Base-by-base conservation (phyloP, 1,284 basidiomycete genomes). In the Tetrapyrgos nigripes region DNA sequence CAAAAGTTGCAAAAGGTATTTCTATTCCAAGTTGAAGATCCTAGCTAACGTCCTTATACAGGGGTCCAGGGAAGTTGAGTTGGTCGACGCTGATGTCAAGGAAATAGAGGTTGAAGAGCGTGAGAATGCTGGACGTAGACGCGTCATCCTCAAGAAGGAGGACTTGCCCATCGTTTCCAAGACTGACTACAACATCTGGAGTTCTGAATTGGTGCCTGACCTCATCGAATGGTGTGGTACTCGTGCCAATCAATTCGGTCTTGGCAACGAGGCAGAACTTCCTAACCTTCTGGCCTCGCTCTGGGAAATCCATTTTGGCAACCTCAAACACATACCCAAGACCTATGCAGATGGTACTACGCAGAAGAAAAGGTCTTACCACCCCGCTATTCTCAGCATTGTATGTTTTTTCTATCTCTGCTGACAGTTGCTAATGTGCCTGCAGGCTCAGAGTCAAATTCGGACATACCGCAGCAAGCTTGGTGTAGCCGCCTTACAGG, bases 401-500 rank as follows among this genome's bases (percentile, higher is more conserved):
- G 45, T 55, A 47, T 24, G 44, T 48, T 47, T 14, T 19, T 27
- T 46, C 14, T 47, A 19, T 33, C 19, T 24, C 23, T 3, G 6
- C 14, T 11, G 14, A 24, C 28, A 26, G 9, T 19, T 19, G n/a
- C 31, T 35, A 17, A 55, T 48, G n/a, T 48, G 13, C 45, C 37
- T 9, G 17, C 19, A 55, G 53, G 53, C 53, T 13, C 53, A 55
- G 19, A 35, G 28, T 1, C 27, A 55, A 48, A 33, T 55, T 14
- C 13, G 53, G n/a, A 47, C 10, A 21, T 55, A 55, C 21, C 29
- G 53, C 4, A 55, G 53, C 31, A 33, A 35, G 17, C 8, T 55
- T n/a, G 53, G 53, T 5, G 13, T 13, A 26, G 3, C 11, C 23
- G 53, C 17, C 26, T 8, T 48, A 6, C 19, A 24, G 28, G 24